Conservation (phyloP, 2,329 filamentous ascomycete genomes). For the Didymella exigua region DNA sequence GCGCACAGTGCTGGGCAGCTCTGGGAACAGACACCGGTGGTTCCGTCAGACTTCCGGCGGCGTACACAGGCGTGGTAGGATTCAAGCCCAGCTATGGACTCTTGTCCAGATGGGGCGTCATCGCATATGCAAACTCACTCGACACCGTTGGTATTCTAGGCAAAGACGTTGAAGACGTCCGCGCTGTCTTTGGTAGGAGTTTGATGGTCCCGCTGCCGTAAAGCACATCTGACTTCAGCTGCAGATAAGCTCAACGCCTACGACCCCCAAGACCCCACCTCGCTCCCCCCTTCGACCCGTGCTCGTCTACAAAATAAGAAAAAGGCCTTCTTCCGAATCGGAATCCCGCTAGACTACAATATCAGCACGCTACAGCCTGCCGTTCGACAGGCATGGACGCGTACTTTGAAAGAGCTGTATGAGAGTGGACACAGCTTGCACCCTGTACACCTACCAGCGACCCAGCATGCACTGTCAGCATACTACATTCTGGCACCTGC, state of each 20-base stretch:
- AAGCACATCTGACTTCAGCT: constrained; percentile 4
- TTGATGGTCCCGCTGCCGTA: neutral
- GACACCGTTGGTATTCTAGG: constrained; percentile 86
- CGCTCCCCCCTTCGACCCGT: constrained; percentile 64
- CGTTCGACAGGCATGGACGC: constrained; percentile 73
- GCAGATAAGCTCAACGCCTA: constrained; percentile 61
- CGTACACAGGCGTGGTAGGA: constrained; percentile 81
- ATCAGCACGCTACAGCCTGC: constrained; percentile 75
- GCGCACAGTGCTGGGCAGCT: constrained; percentile 67
- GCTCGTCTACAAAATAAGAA: constrained; percentile 37
- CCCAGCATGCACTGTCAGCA: constrained; percentile 82
- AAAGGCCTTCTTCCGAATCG: constrained; percentile 51
- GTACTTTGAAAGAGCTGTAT: constrained; percentile 65
- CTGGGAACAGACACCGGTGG: constrained; percentile 94
- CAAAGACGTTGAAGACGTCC: constrained; percentile 56
- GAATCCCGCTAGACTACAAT: constrained; percentile 79
- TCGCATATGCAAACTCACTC: constrained; percentile 90
- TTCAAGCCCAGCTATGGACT: constrained; percentile 93
- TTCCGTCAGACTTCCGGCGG: constrained; percentile 83
- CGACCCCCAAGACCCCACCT: constrained; percentile 78
- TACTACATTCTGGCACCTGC: constrained; percentile 97
- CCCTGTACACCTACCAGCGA: constrained; percentile 80
- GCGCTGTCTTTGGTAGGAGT: constrained; percentile 48
- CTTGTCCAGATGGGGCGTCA: constrained; percentile 82
- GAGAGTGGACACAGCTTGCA: constrained; percentile 72